Evolutionary conservation across 2,329 filamentous ascomycete genomes (phyloP), one percentile per base, ranked within the genome.

Genomic region (Talaromyces atroroseus): DNA sequence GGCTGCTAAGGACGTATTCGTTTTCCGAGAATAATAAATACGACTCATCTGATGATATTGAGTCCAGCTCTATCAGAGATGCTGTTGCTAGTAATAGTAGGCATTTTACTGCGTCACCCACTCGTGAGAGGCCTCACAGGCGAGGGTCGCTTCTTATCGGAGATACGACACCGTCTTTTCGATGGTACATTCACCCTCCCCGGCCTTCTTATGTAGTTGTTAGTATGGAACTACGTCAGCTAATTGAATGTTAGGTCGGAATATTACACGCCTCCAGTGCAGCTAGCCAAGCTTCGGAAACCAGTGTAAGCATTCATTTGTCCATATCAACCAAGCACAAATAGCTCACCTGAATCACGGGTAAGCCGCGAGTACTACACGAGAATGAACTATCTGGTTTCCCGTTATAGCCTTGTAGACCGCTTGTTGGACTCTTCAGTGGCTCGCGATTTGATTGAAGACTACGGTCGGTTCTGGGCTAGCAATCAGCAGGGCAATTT

Each of bases 381-480:
- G 76, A 84, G 89, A 45, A 92, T 86, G 68, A 97, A 97, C 74
- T 85, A 86, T 63, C 79, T 96, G 45, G 85, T 97, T 58, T 89
- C 94, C 70, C 88, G 95, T 69, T 97, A 96, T 70, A 80, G 95
- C 61, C 96, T 95, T 70, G 96, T 96, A 64, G 92, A 96, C 73
- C 84, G 87, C 52, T 78, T 97, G 56, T 81, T 97, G 59, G 91
- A 96, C 73, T 96, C 90, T 8, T 92, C 90, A 29, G 82, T 96
- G n/a, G 92, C 92, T 1, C 92, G 95, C 67, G 87, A 92, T 65
- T 78, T 97, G 46, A 85, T 97, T 57, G 92, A 95, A 67, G 92
- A 96, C 72, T 96, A 96, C 71, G 86, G 86, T 61, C 78, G 87
- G 61, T 40, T 78, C 78, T 23, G 79, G 82, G 60, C 78, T 77